A percentile compares a stretch with the other conserved stretches of the same genome.
phyloP scores from a whole-genome alignment of 2,329 filamentous ascomycete genomes.

The Fusarium foetens region DNA sequence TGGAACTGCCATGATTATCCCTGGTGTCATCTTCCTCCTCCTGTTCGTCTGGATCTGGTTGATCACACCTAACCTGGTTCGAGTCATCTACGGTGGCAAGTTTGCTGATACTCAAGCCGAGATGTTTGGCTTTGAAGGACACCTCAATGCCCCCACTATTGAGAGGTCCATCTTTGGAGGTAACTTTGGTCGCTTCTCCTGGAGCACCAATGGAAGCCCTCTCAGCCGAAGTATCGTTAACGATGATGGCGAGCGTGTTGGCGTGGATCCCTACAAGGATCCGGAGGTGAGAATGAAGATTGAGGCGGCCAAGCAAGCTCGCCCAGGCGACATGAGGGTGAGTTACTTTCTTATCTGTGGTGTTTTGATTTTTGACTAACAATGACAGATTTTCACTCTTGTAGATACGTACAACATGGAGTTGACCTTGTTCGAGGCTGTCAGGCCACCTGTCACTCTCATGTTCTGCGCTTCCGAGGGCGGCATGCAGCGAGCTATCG shows the following conservation, averaged over 20 bases:
- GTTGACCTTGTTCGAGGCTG: conserved; percentile 49
- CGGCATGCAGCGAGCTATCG: conserved; percentile 43
- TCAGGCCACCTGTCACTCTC: conserved; percentile 39
- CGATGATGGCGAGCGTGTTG: conserved; percentile 41
- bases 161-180: conserved; percentile 47
- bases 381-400: conserved; percentile 48
- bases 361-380: background rate
- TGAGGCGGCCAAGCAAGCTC: conserved; percentile 42
- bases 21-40: conserved; percentile 41
- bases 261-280: conserved; percentile 42
- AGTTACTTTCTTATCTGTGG: background rate
- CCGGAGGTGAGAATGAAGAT: conserved; percentile 42
- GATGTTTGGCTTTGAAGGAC: conserved; percentile 49
- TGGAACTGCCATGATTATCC: conserved; percentile 14
- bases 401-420: conserved; percentile 52
- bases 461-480: conserved; percentile 45
- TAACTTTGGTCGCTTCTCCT: conserved; percentile 44
- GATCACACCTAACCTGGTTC: conserved; percentile 41
- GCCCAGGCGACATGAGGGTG: conserved; percentile 45
- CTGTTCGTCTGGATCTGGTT: conserved; percentile 41
- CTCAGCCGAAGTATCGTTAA: conserved; percentile 44
- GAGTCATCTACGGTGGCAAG: conserved; percentile 45
- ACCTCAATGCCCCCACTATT: conserved; percentile 45
- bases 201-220: conserved; percentile 45
- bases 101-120: conserved; percentile 45